Base-by-base conservation (phyloP, 2,329 filamentous ascomycete species). In the Biscogniauxia sp. region DNA sequence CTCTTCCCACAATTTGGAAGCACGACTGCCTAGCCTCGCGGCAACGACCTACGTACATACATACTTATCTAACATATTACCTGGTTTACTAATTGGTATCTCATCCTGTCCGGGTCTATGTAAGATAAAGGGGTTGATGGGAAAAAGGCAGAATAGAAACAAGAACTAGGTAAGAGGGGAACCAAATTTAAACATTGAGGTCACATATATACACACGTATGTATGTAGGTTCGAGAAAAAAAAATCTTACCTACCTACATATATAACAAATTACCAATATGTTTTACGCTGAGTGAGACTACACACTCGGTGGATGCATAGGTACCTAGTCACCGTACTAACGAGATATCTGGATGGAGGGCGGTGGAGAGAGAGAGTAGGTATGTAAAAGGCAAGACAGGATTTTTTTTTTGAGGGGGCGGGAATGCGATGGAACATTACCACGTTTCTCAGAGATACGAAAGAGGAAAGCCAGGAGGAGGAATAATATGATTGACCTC, bases 371-470 rank as follows among this genome's bases (percentile, higher is more conserved):
- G 50, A 51, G 9, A n/a, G n/a, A n/a, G n/a, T n/a, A n/a, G n/a
- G n/a, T 8, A 52, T 53, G 25, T 45, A 50, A 20, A 50, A 50
- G 45, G 45, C 45, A 50, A 32, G 28, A 32, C 28, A 32, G 28
- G 28, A 32, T 32, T 32, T 32, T 32, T 32, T 32, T 32, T 32
- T 9, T 9, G 28, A 13, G 28, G 28, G 50, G 54, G 52, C 55
- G 60, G 58, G 56, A 45, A 65, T 66, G 62, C 64, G 60, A 65
- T 67, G 63, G 61, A 65, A 67, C 65, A 66, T 60, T 61, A 64
- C 65, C 65, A 67, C 63, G 65, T 67, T 67, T 66, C 61, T 55
- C 64, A 54, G 28, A 61, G 59, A n/a, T n/a, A 45, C 37, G 37
- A n/a, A 45, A 45, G 17, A 45, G 37, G 37, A 11, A 45, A 45